Conservation (phyloP, 192 early-diverging fungal species). For the Entomortierella lignicola region DNA sequence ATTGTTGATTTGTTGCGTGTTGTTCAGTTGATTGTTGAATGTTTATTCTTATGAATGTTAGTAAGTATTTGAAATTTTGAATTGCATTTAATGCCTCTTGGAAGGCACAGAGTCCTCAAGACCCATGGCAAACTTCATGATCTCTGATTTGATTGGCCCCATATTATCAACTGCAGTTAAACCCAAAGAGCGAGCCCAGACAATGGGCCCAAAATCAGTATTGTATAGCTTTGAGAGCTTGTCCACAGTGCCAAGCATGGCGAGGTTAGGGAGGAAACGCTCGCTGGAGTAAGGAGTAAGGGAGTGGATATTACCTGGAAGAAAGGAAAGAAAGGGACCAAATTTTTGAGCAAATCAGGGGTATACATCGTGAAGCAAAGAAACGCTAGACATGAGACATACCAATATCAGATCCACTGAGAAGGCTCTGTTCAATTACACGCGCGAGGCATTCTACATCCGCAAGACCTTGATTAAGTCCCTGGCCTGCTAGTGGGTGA, state of each 20-base stretch:
- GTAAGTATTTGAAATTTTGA: background rate
- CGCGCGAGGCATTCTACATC: slow-evolving; percentile 81
- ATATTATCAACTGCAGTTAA: slow-evolving; percentile 76
- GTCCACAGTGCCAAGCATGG: slow-evolving; percentile 88
- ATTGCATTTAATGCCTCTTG: background rate
- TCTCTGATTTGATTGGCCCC: slow-evolving; percentile 72
- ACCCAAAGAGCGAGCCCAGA: slow-evolving; percentile 77
- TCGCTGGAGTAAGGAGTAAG: slow-evolving; percentile 83
- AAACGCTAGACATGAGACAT: background rate
- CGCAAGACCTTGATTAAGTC: slow-evolving; percentile 91
- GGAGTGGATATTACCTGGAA: slow-evolving; percentile 71
- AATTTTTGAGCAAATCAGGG: background rate
- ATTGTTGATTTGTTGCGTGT: background rate
- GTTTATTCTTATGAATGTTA: no score
- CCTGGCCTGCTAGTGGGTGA: slow-evolving; percentile 97
- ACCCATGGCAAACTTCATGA: slow-evolving; percentile 70
- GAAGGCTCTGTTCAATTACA: slow-evolving; percentile 71
- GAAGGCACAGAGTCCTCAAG: slow-evolving; percentile 36
- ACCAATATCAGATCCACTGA: slow-evolving; percentile 87
- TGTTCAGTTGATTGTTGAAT: background rate
- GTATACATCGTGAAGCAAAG: background rate
- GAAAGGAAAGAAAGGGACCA: background rate
- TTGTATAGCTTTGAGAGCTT: slow-evolving; percentile 83
- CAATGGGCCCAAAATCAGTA: slow-evolving; percentile 69
- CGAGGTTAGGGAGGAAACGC: slow-evolving; percentile 84